phyloP scores from a whole-genome alignment of 495 filamentous ascomycete genomes.

The Poronia punctata region DNA sequence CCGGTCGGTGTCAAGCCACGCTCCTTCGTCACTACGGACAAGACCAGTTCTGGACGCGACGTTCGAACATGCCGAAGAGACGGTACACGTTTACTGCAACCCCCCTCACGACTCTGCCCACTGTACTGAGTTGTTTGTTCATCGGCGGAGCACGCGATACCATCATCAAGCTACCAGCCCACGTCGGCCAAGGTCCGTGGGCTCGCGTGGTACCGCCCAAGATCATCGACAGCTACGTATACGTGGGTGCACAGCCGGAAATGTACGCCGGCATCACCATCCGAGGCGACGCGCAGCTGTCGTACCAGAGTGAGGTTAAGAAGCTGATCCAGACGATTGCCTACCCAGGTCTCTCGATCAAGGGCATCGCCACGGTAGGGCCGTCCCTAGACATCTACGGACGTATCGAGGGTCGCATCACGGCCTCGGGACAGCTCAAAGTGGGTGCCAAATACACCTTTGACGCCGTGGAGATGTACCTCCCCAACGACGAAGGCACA shows the following conservation, averaged over 20 bases:
- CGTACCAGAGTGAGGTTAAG: constrained; percentile 1
- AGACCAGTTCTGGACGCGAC: constrained; percentile 19
- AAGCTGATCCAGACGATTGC: not conserved
- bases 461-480: constrained; percentile 24
- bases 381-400: constrained; percentile 10
- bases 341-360: constrained; percentile 17
- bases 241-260: not conserved
- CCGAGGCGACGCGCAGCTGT: not conserved
- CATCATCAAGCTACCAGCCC: constrained; percentile 28
- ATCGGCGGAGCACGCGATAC: constrained; percentile 27
- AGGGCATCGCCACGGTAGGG: constrained; percentile 30
- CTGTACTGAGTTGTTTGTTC: constrained; percentile 21
- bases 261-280: not conserved
- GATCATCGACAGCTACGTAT: not conserved
- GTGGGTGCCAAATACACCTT: constrained; percentile 20
- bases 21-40: constrained; percentile 22
- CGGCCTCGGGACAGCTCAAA: constrained; percentile 2
- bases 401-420: constrained; percentile 18
- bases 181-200: constrained; percentile 27
- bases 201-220: constrained; percentile 19
- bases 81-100: constrained; percentile 26
- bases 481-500: constrained; percentile 18
- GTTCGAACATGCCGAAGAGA: constrained; percentile 25
- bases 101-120: constrained; percentile 13
- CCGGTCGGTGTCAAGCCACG: constrained; percentile 16